Evolutionary conservation across 441 rosid genomes (phyloP).

Genomic region (Gossypium schwendimanii): DNA sequence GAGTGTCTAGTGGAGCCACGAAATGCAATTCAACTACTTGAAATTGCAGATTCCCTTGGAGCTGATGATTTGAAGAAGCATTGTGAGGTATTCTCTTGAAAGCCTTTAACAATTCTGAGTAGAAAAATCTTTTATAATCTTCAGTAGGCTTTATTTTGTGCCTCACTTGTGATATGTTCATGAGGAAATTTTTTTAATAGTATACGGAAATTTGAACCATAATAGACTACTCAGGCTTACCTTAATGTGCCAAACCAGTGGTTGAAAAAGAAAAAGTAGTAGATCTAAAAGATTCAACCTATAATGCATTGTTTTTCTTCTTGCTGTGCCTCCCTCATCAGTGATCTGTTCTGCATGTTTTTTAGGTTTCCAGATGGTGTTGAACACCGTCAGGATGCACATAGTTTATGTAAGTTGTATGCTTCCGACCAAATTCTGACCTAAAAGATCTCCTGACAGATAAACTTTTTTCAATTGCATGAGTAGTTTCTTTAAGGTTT

Average conservation of each 20-base stretch:
- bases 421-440: neutral
- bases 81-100: conserved; percentile 60
- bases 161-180: neutral
- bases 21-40: conserved; percentile 79
- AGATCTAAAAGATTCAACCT: neutral
- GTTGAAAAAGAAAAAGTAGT: neutral
- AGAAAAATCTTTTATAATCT: neutral
- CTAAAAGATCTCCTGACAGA: neutral
- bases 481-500: neutral
- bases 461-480: neutral
- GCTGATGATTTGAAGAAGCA: conserved; percentile 81
- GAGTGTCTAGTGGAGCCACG: conserved; percentile 83
- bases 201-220: neutral
- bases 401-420: neutral
- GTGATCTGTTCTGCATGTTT: neutral
- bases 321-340: neutral
- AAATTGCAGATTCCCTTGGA: conserved; percentile 90
- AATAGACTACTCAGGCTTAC: neutral
- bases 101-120: neutral
- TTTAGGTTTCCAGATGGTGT: neutral
- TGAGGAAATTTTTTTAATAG: neutral
- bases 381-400: neutral
- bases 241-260: neutral
- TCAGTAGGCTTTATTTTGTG: neutral
- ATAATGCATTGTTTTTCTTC: neutral